These are phyloP conservation scores for Leishmania amazonensis DNA, from an alignment of 208 protist species.

Conservation along the genomic window DNA sequence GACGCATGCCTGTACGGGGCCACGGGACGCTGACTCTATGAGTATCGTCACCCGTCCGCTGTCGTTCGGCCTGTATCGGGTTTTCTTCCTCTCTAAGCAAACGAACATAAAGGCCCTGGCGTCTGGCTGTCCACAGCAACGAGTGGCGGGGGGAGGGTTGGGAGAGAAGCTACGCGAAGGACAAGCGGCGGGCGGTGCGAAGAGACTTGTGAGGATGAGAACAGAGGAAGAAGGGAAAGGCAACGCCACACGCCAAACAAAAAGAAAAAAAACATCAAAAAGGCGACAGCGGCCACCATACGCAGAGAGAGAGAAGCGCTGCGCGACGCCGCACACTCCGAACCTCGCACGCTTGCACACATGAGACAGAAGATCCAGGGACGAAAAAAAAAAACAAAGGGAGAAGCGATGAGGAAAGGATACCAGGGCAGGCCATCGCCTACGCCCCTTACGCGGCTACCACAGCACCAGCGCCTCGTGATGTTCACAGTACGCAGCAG, in stretches of 20 bases:
- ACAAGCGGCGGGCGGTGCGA: not conserved
- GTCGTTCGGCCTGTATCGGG: not conserved
- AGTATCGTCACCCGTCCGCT: not conserved
- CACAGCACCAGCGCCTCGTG: not conserved
- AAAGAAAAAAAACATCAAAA: not conserved
- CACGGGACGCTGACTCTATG: not conserved
- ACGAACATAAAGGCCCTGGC: not conserved
- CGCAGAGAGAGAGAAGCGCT: not conserved
- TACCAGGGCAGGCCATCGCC: not conserved
- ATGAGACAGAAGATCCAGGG: not conserved
- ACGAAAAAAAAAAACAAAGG: not conserved
- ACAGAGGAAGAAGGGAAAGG: not conserved
- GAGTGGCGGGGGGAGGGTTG: not conserved
- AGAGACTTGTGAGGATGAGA: not conserved
- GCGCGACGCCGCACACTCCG: not conserved
- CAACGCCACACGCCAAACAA: not conserved
- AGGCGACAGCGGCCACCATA: not conserved
- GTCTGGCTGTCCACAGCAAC: not conserved
- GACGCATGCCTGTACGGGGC: not conserved
- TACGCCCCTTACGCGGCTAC: not conserved
- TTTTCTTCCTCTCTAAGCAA: not conserved
- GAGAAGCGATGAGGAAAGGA: not conserved
- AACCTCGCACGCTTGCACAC: not conserved
- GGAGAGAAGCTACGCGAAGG: not conserved
- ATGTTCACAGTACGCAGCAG: constrained; percentile 13